Base-by-base conservation (phyloP, 1,284 basidiomycete genomes). In the Sphaerobolus stellatus region DNA sequence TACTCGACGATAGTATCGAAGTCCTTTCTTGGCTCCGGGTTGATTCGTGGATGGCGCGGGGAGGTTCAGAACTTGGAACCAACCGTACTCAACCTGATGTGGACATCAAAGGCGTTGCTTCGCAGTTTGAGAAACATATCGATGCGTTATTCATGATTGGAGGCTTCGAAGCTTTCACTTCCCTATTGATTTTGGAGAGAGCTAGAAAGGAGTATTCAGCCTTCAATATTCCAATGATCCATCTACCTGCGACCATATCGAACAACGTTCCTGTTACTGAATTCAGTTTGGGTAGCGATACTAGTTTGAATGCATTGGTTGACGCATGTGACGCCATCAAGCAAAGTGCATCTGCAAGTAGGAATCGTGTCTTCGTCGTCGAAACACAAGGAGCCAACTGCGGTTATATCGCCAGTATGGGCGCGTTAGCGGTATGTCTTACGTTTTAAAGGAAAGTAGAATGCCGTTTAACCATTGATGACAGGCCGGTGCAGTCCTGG, bases 221-320 rank as follows among this genome's bases (percentile, higher is more conserved):
- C 50, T 92, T 98, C 79, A 87, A 94, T 63, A 91, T 98, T 61
- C 94, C 94, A 25, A 90, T 97, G 82, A 87, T 87, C 33, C 93
- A 96, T 68, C 77, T 98, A 4, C 94, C 94, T 2, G 95, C 95
- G 29, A 98, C 95, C 46, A 88, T 99, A 66, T 94, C 91, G 60
- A 99, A 99, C 77, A 99, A 99, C 64, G 94, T 99, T 5, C 96
- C 97, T 1, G 71, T 98, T 75, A 98, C 94, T 56, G 95, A 99
- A 70, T 94, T 92, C 71, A 95, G 92, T 68, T 75, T 99, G 52
- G 96, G 96, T 14, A 91, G 88, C 59, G 96, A 99, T 68, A 99
- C 96, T 30, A 92, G 90, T 68, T 77, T 99, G 77, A 98, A 98
- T 67, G 94, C 94, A 2, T 79, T 99, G n/a, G 94, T 98, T 34